phyloP scores from a whole-genome alignment of 495 filamentous ascomycete species.

The Diplogelasinospora grovesii region DNA sequence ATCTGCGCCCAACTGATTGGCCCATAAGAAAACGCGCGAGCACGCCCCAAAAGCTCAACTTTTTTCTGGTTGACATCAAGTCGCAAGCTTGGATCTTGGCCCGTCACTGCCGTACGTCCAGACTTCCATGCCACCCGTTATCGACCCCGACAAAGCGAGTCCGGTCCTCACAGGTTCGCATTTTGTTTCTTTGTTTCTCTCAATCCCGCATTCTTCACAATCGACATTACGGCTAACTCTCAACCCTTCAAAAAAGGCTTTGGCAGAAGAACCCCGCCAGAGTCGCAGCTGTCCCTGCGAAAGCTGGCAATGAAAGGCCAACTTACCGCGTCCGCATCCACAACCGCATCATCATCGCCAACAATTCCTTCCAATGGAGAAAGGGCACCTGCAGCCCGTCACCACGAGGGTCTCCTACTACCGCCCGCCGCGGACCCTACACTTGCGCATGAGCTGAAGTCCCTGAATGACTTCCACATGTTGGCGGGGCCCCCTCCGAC shows the following conservation, averaged over 20 bases:
- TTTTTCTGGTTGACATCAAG: background rate
- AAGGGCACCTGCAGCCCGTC: background rate
- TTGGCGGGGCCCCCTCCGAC: constrained; percentile 11
- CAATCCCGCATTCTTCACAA: constrained; percentile 1
- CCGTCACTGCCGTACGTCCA: constrained; percentile 2
- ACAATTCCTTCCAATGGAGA: constrained; percentile 16
- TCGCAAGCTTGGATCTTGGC: background rate
- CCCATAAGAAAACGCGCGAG: constrained; percentile 1
- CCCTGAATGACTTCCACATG: constrained; percentile 26
- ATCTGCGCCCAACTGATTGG: constrained; percentile 11
- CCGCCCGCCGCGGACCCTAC: constrained; percentile 22
- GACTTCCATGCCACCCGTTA: constrained; percentile 17
- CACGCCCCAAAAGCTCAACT: background rate
- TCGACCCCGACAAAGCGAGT: constrained; percentile 9
- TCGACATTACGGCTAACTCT: constrained; percentile 21
- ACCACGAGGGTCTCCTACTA: constrained; percentile 14
- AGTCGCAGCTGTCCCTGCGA: constrained; percentile 33
- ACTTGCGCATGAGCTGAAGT: constrained; percentile 30
- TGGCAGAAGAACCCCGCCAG: constrained; percentile 28
- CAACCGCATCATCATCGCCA: constrained; percentile 27
- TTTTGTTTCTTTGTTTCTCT: constrained; percentile 4
- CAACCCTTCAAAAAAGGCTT: constrained; percentile 14
- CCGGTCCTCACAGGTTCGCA: constrained; percentile 16
- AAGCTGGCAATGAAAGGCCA: constrained; percentile 46
- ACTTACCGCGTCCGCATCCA: constrained; percentile 21